These are phyloP conservation scores for Monosporascus sp. DNA, from an alignment of 2,329 filamentous ascomycete genomes.

Conservation along the genomic window DNA sequence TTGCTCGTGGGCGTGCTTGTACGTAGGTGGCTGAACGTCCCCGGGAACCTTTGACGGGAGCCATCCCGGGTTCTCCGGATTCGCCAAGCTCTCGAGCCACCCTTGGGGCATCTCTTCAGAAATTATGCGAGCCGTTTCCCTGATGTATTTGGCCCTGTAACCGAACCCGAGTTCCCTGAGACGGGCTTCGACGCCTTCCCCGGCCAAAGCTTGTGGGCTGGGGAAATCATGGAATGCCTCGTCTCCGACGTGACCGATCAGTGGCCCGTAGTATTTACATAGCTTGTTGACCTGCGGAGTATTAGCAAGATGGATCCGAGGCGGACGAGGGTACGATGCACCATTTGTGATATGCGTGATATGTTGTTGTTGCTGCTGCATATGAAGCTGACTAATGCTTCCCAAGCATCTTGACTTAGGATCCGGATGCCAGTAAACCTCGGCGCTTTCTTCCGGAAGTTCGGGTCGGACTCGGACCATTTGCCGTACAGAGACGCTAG, in stretches of 20 bases:
- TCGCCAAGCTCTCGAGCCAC: constrained; percentile 76
- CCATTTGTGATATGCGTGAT: constrained; percentile 90
- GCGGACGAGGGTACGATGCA: constrained; percentile 25
- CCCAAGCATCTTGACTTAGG: constrained; percentile 92
- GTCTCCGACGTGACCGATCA: constrained; percentile 65
- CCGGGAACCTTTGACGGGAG: constrained; percentile 40
- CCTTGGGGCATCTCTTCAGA: constrained; percentile 57
- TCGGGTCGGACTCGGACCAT: constrained; percentile 80
- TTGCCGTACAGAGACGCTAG: constrained; percentile 71
- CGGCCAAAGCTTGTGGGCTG: constrained; percentile 64
- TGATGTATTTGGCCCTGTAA: constrained; percentile 89
- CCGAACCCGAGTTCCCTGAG: constrained; percentile 85
- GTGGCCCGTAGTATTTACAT: constrained; percentile 75
- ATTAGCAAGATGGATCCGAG: neutral
- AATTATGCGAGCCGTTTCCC: constrained; percentile 75
- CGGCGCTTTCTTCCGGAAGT: constrained; percentile 82
- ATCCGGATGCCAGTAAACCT: constrained; percentile 90
- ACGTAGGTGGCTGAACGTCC: constrained; percentile 53
- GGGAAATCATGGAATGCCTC: constrained; percentile 86
- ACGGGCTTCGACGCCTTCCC: constrained; percentile 69
- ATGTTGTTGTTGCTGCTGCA: constrained; percentile 99
- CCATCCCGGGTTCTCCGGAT: constrained; percentile 64
- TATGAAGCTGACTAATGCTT: constrained; percentile 88
- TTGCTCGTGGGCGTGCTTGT: constrained; percentile 73
- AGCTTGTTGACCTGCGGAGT: constrained; percentile 67